phyloP scores from a whole-genome alignment of 2,329 filamentous ascomycete genomes.

The Leptographium procerum region DNA sequence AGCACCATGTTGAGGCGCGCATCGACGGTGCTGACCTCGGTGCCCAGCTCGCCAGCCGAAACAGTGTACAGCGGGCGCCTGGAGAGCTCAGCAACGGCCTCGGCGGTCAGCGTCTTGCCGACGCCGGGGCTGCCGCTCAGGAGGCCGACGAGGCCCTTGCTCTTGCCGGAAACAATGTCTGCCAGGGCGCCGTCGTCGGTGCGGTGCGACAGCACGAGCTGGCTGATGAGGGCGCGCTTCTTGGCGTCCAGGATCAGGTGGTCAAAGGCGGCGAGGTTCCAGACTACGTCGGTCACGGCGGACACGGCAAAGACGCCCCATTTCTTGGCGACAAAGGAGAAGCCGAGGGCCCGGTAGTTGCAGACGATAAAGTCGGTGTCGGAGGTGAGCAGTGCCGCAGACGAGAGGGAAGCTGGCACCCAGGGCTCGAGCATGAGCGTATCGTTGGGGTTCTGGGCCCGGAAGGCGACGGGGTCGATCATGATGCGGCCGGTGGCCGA shows the following conservation, averaged over 20 bases:
- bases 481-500: constrained; percentile 25
- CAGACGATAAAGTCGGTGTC: constrained; percentile 22
- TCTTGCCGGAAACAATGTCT: constrained; percentile 15
- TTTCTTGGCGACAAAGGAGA: constrained; percentile 25
- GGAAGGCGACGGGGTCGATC: constrained; percentile 26
- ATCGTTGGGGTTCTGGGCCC: constrained; percentile 20
- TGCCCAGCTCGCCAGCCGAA: constrained; percentile 15
- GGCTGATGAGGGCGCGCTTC: constrained; percentile 18
- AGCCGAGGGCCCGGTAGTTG: constrained; percentile 29
- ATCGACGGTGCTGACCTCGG: constrained; percentile 22
- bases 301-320: not conserved
- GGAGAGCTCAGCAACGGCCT: constrained; percentile 23
- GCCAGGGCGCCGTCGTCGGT: constrained; percentile 4
- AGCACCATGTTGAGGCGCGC: constrained; percentile 18
- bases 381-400: constrained; percentile 16
- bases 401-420: constrained; percentile 9
- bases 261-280: constrained; percentile 18
- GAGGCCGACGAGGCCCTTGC: constrained; percentile 15
- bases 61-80: constrained; percentile 24
- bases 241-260: constrained; percentile 18
- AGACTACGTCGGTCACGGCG: constrained; percentile 12
- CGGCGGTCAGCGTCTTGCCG: constrained; percentile 29
- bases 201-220: constrained; percentile 13
- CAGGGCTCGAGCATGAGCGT: constrained; percentile 17
- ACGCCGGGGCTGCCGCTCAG: constrained; percentile 22